Base-by-base conservation (phyloP, 805 yeast genomes). In the Ogataea corticis region DNA sequence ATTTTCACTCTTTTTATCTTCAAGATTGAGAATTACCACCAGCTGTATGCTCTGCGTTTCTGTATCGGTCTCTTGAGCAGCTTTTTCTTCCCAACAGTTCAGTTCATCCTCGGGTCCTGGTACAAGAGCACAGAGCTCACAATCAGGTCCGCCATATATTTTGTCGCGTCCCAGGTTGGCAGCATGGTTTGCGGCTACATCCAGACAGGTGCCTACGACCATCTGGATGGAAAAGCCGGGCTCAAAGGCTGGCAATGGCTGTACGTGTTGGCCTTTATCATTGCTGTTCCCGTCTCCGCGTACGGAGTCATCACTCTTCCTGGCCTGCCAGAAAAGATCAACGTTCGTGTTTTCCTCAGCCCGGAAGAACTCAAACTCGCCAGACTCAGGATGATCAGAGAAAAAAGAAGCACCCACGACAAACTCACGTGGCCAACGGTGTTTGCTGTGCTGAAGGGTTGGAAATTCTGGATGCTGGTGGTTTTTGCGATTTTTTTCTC, bases 241-340 rank as follows among this genome's bases (percentile, higher is more conserved):
- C 62, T 75, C 11, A 69, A 72, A 10, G 80, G 85, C 12, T 83
- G 88, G 88, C 68, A 79, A 66, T 83, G 87, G 87, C 75, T 80
- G 54, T 83, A 80, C 54, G 75, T 83, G 37, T 68, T 83, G 45
- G 85, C 81, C 57, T 83, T 82, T 11, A 59, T 77, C 39, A 71
- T 83, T 38, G 76, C 84, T 11, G 52, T 82, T 18, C 77, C 70
- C 1, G 75, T 83, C 13, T 33, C 37, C 19, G 37, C 25, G 3
- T 33, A 33, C 31, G 86, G 82, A 2, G 12, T 82, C 9, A 76
- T 74, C 45, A 83, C 85, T 1, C 69, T 77, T 19, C 86, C 85
- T 15, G 84, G 79, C 76, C 61, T 71, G 13, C 56, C 57, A 2
- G 30, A 31, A n/a, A 25, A 36, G 16, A 25, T 27, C 21, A 36